Conservation (phyloP, 1,139 yeast genomes). For the Kurtzmaniella quercitrusa region DNA sequence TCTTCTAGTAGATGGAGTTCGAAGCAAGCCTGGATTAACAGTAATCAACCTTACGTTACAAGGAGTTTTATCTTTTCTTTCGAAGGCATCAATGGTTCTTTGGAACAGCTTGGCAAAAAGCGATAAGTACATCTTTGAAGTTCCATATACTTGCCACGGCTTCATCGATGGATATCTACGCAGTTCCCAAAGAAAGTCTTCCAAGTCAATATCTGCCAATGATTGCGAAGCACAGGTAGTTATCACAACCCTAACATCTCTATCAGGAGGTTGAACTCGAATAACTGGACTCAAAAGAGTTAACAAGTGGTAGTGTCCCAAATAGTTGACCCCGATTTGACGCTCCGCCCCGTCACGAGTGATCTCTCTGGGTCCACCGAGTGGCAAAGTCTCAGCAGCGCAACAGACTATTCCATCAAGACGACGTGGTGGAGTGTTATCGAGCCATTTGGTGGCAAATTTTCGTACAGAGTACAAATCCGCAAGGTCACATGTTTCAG, state of each 20-base stretch:
- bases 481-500: constrained; percentile 80
- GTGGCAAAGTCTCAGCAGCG: constrained; percentile 80
- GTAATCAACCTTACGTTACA: constrained; percentile 67
- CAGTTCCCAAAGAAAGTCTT: constrained; percentile 63
- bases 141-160: constrained; percentile 79
- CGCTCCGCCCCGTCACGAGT: constrained; percentile 81
- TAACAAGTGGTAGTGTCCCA: constrained; percentile 75
- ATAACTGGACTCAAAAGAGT: constrained; percentile 77
- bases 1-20: constrained; percentile 82
- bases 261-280: constrained; percentile 85
- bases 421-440: constrained; percentile 84
- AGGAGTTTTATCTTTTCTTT: constrained; percentile 64
- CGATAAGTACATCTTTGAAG: constrained; percentile 72
- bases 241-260: constrained; percentile 80
- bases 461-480: constrained; percentile 75
- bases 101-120: constrained; percentile 77
- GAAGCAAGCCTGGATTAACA: constrained; percentile 89
- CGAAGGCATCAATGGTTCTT: constrained; percentile 50
- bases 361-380: constrained; percentile 54
- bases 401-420: constrained; percentile 85
- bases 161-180: constrained; percentile 55
- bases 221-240: constrained; percentile 77
- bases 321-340: constrained; percentile 80
- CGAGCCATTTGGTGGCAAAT: constrained; percentile 93
- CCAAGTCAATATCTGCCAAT: constrained; percentile 55